phyloP scores from a whole-genome alignment of 495 filamentous ascomycete species.

The Penicillium paradoxum region DNA sequence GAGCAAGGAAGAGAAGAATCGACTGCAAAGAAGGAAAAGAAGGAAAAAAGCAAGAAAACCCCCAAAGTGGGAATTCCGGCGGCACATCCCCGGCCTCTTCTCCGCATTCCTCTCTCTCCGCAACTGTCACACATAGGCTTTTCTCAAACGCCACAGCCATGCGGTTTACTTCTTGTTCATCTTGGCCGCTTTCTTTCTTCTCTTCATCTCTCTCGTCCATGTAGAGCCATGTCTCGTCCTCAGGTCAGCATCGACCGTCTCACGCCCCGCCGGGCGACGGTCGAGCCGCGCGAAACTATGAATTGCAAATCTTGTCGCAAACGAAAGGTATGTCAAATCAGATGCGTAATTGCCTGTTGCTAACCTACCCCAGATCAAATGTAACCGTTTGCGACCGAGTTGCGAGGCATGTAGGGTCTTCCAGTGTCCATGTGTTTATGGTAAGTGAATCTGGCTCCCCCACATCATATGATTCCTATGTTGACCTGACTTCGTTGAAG shows the following conservation, averaged over 20 bases:
- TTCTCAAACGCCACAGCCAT: conserved; percentile 6
- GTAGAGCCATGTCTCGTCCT: conserved; percentile 57
- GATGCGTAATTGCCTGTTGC: neutral
- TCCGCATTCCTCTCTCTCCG: conserved; percentile 26
- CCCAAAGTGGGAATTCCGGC: conserved; percentile 14
- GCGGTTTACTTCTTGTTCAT: conserved; percentile 3
- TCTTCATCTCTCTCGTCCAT: conserved; percentile 1
- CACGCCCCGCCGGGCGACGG: conserved; percentile 64
- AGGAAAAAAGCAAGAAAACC: neutral
- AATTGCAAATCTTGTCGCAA: conserved; percentile 93
- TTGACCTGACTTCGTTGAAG: conserved; percentile 37
- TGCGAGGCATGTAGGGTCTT: conserved; percentile 88
- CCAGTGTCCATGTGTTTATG: conserved; percentile 82
- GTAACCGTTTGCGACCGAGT: conserved; percentile 75
- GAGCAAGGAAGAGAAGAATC: neutral
- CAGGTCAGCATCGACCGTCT: conserved; percentile 83
- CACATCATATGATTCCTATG: neutral
- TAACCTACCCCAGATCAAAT: conserved; percentile 63
- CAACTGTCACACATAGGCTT: conserved; percentile 4
- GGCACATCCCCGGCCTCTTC: conserved; percentile 17
- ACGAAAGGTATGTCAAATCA: conserved; percentile 56
- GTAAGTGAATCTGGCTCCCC: conserved; percentile 42
- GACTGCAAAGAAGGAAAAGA: neutral
- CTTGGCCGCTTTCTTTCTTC: conserved; percentile 6
- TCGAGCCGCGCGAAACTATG: conserved; percentile 81